These are phyloP conservation scores for Incumbomyces delicatus DNA, from an alignment of 2,329 filamentous ascomycete genomes.

Conservation along the genomic window DNA sequence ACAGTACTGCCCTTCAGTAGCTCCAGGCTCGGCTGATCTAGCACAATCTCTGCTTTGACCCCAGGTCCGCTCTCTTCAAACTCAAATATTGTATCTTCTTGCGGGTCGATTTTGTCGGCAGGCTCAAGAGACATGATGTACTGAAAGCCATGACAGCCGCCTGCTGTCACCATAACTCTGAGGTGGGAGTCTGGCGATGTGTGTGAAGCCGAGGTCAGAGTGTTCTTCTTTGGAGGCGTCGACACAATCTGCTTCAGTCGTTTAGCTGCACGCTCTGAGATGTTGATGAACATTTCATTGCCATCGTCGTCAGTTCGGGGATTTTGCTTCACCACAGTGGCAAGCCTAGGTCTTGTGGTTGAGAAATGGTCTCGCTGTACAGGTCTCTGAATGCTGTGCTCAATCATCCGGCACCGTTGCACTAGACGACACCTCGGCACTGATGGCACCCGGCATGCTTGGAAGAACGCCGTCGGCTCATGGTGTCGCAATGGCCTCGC, in stretches of 20 bases:
- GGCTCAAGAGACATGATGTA: conserved; percentile 81
- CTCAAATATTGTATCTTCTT: conserved; percentile 84
- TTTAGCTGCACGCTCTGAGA: conserved; percentile 72
- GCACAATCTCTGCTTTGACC: conserved; percentile 64
- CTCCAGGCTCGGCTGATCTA: conserved; percentile 80
- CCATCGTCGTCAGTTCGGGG: conserved; percentile 73
- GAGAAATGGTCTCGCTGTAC: conserved; percentile 23
- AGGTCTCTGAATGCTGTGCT: conserved; percentile 4
- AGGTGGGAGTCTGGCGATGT: conserved; percentile 61
- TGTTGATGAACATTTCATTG: conserved; percentile 71
- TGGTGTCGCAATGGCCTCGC: conserved; percentile 6
- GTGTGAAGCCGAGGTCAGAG: conserved; percentile 29
- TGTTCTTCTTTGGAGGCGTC: conserved; percentile 42
- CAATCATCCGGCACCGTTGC: neutral
- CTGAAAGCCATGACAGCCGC: conserved; percentile 96
- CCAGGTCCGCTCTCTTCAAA: conserved; percentile 38
- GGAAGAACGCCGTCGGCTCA: conserved; percentile 15
- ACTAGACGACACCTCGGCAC: neutral
- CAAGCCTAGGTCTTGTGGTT: conserved; percentile 24
- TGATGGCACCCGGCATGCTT: conserved; percentile 10
- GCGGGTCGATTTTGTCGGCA: conserved; percentile 45
- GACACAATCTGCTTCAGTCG: conserved; percentile 69
- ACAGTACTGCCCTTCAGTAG: conserved; percentile 87
- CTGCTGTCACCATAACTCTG: conserved; percentile 84
- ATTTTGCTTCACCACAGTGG: conserved; percentile 47